A percentile compares a stretch with the other conserved stretches of the same genome.
These are phyloP conservation scores for Symbiodinium pilosum DNA, from an alignment of 73 alveolate species.

Conservation along the genomic window DNA sequence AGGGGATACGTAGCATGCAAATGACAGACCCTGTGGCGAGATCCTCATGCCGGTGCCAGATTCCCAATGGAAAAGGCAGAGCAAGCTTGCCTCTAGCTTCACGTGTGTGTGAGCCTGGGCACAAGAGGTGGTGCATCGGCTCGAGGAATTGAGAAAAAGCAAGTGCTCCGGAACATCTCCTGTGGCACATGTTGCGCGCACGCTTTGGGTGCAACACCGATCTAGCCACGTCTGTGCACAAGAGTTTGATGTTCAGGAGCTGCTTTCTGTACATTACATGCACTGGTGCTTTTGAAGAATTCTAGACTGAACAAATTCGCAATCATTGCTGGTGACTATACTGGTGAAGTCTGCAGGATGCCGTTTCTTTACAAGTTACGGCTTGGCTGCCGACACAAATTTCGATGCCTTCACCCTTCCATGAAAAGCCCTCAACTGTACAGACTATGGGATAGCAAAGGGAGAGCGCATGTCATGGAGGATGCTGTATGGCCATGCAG, in stretches of 20 bases:
- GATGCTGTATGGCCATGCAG: neutral
- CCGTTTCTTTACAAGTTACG: neutral
- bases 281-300: neutral
- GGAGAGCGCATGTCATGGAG: neutral
- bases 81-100: no score
- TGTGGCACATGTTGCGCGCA: conserved; percentile 11
- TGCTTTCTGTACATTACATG: neutral
- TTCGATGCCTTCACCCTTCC: neutral
- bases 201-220: conserved; percentile 5
- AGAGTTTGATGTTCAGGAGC: neutral
- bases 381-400: neutral
- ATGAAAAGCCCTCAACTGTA: neutral
- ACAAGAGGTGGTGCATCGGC: neutral
- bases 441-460: neutral
- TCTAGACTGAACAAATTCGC: neutral
- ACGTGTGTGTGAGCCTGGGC: no score
- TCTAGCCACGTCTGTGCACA: neutral
- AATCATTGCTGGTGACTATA: neutral
- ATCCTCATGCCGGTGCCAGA: neutral
- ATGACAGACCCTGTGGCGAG: no score
- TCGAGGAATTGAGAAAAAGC: neutral
- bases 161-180: neutral
- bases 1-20: no score
- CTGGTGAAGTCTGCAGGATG: neutral
- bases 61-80: no score